These are phyloP conservation scores for Dactylorhiza incarnata DNA, from an alignment of 106 monocot species.

Conservation along the genomic window DNA sequence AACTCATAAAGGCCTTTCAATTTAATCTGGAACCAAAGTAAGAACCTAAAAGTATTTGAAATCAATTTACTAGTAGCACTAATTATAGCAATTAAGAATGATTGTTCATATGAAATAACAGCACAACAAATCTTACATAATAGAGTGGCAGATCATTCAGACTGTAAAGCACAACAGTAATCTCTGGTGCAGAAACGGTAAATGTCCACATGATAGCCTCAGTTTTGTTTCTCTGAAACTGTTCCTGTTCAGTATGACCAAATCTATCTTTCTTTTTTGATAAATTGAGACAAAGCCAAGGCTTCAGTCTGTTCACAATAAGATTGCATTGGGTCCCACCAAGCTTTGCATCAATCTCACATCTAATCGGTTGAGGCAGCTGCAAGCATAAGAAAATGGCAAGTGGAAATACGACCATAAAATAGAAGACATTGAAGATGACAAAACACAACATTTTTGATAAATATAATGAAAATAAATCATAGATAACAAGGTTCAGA, in stretches of 20 bases:
- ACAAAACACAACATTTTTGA: background rate
- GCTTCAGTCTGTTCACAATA: conserved; percentile 54
- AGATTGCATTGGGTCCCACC: conserved; percentile 80
- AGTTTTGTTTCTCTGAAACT: conserved; percentile 8
- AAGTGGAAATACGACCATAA: background rate
- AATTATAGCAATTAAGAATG: background rate
- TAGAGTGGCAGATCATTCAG: conserved; percentile 55
- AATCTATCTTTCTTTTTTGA: conserved; percentile 55
- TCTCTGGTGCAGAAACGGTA: conserved; percentile 80
- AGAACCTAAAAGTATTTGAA: too few relatives aligned
- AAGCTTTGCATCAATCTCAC: conserved; percentile 89
- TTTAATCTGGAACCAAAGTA: background rate
- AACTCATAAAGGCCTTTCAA: background rate
- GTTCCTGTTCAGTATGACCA: conserved; percentile 37
- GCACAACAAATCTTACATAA: conserved; percentile 50
- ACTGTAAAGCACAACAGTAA: conserved; percentile 70
- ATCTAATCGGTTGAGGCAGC: conserved; percentile 49
- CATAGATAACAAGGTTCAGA: background rate
- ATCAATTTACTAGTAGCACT: background rate
- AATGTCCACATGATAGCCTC: conserved; percentile 72
- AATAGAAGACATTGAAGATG: background rate
- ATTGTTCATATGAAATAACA: background rate
- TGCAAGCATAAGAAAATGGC: conserved; percentile 29
- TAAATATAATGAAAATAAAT: background rate
- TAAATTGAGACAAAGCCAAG: conserved; percentile 45